Percentiles rank a stretch among this genome's conserved stretches.
These are phyloP conservation scores for Davidsoniella virescens DNA, from an alignment of 2,329 filamentous ascomycete species.

Conservation along the genomic window DNA sequence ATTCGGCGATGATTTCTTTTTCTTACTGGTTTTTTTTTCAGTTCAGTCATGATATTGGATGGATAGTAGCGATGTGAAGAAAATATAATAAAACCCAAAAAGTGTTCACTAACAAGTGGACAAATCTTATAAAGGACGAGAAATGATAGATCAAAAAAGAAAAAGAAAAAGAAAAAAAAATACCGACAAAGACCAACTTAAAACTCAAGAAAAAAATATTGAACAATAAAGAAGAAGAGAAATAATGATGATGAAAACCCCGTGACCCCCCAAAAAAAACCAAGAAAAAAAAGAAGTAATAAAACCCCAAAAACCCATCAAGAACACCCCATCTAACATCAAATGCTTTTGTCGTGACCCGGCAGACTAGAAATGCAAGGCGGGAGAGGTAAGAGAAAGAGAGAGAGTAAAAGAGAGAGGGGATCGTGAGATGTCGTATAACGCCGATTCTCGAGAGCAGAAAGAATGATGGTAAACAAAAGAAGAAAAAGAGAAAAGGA, in stretches of 20 bases:
- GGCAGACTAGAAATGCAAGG: not conserved
- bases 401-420: not conserved
- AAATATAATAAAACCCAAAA: constrained; percentile 30
- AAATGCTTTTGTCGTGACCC: not conserved
- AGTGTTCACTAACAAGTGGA: not conserved
- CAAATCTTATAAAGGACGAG: not conserved
- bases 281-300: constrained; percentile 3
- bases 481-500: no score
- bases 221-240: not conserved
- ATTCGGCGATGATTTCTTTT: no score
- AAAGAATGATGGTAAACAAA: no score
- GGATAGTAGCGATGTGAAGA: not conserved
- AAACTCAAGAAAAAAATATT: not conserved
- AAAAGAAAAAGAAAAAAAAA: constrained; percentile 15
- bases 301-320: constrained; percentile 5
- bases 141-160: not conserved
- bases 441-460: no score
- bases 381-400: not conserved
- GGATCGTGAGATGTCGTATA: no score
- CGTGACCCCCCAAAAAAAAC: constrained; percentile 2
- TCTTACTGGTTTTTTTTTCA: no score
- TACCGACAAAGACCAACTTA: no score
- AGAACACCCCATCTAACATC: constrained; percentile 10
- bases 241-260: not conserved
- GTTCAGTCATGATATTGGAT: no score